Evolutionary conservation across 2,329 filamentous ascomycete species (phyloP).

Genomic region (Pestalotiopsis sp.): DNA sequence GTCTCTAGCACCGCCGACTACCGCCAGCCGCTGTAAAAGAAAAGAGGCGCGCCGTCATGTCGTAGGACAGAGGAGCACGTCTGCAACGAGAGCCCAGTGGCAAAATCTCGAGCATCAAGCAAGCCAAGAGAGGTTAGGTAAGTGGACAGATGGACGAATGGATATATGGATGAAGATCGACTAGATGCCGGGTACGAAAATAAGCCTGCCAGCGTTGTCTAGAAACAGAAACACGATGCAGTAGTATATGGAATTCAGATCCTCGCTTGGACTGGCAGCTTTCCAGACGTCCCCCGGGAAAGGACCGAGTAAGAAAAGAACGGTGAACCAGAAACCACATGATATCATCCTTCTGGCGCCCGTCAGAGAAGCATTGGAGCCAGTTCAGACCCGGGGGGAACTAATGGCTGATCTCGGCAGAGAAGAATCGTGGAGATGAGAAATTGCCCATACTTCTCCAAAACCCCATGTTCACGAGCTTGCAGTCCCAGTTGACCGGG

Average conservation of each 20-base stretch:
- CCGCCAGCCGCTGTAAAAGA: background rate
- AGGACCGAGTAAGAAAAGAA: background rate
- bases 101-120: background rate
- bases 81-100: background rate
- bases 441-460: too few species aligned
- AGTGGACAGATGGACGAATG: background rate
- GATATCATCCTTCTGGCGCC: background rate
- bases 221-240: background rate
- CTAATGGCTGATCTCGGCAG: background rate
- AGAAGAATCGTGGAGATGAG: background rate
- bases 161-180: background rate
- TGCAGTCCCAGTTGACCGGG: background rate
- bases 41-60: background rate
- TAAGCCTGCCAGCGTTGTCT: background rate
- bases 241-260: background rate
- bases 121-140: background rate
- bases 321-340: background rate
- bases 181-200: background rate
- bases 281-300: background rate
- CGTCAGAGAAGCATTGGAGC: background rate
- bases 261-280: background rate
- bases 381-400: background rate
- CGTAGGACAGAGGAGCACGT: background rate
- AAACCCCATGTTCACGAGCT: background rate
- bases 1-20: background rate